Evolutionary conservation across 2,329 filamentous ascomycete genomes (phyloP).

Genomic region (Ascochyta rabiei): DNA sequence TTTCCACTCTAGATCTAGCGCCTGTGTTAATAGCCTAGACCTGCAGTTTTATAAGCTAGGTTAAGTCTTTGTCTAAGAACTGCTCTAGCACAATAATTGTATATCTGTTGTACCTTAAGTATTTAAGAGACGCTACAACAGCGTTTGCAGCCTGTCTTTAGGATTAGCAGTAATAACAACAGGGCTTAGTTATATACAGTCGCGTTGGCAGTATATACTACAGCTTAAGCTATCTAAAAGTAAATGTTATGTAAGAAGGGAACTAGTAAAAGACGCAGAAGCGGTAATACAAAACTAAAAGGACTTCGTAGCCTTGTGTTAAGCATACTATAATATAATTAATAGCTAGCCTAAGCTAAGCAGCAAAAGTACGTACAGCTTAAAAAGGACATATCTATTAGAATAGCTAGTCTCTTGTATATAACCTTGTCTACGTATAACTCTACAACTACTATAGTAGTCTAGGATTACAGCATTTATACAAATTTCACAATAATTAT

Average conservation of each 20-base stretch:
- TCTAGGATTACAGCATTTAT: not conserved
- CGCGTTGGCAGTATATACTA: not conserved
- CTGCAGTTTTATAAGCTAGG: not conserved
- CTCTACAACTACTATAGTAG: not conserved
- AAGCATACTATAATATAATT: not conserved
- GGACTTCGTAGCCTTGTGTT: not conserved
- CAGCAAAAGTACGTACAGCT: not conserved
- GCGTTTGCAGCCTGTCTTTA: not conserved
- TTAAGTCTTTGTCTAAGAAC: not conserved
- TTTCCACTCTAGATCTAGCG: not conserved
- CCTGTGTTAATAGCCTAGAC: not conserved
- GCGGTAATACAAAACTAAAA: not conserved
- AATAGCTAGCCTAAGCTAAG: not conserved
- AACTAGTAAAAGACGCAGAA: not conserved
- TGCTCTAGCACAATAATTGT: not conserved
- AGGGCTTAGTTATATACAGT: not conserved
- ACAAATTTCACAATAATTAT: not conserved
- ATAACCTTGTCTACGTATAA: not conserved
- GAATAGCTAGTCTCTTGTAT: not conserved
- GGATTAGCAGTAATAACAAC: not conserved
- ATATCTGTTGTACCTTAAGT: not conserved
- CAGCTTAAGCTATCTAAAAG: not conserved
- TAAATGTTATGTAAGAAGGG: not conserved
- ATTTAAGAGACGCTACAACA: not conserved
- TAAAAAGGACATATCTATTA: not conserved